Conservation (phyloP, 2,329 filamentous ascomycete genomes). For the Fusarium keratoplasticum region DNA sequence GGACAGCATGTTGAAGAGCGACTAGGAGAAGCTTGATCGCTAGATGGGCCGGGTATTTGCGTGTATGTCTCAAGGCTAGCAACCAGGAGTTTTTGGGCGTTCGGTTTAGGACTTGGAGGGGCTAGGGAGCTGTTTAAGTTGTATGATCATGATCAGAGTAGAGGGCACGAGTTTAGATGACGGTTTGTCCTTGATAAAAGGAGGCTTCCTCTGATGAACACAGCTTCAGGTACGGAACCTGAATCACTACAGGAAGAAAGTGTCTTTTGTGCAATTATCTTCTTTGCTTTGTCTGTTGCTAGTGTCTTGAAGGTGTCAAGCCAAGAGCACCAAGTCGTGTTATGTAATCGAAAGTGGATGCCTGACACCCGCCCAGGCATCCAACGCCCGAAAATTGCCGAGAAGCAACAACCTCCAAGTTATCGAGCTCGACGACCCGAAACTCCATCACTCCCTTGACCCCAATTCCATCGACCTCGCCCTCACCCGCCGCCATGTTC, state of each 20-base stretch:
- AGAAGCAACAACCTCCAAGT: slow-evolving; percentile 51
- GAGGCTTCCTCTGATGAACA: neutral
- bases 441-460: slow-evolving; percentile 33
- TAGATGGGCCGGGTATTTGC: slow-evolving; percentile 3
- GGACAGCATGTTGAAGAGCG: slow-evolving; percentile 96
- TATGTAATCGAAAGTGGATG: slow-evolving; percentile 52
- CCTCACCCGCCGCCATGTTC: slow-evolving; percentile 59
- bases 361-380: slow-evolving; percentile 52
- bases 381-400: slow-evolving; percentile 57
- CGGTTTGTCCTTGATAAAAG: neutral
- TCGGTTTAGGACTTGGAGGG: slow-evolving; percentile 16
- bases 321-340: slow-evolving; percentile 18
- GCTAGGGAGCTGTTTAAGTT: slow-evolving; percentile 28
- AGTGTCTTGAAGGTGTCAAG: neutral
- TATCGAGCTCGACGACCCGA: slow-evolving; percentile 45
- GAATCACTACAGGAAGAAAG: neutral
- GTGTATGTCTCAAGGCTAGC: slow-evolving; percentile 10
- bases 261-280: neutral
- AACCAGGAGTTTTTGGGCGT: slow-evolving; percentile 38
- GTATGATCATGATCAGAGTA: slow-evolving; percentile 32
- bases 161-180: neutral
- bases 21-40: slow-evolving; percentile 61
- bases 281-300: neutral
- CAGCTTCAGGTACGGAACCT: neutral
- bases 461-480: slow-evolving; percentile 27